Evolutionary conservation across 1,284 basidiomycete species (phyloP), one percentile per base, ranked within the genome.

Genomic region (Sanguinoderma infundibulare): DNA sequence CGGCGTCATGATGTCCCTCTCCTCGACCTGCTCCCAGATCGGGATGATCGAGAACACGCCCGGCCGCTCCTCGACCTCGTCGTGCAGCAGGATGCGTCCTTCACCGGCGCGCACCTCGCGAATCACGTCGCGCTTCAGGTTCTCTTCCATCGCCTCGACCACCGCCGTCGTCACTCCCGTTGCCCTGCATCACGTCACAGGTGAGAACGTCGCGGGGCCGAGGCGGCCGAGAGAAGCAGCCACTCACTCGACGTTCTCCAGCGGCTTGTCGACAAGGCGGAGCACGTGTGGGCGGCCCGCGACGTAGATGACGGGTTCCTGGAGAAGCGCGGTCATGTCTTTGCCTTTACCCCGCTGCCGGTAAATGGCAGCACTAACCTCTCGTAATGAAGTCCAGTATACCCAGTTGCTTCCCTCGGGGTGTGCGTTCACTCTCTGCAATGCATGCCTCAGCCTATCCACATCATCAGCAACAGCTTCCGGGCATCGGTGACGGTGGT

Each of bases 291-390:
- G 97, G 55, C 94, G 84, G 9, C 95, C 95, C 36, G 91, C 87
- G 47, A 97, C 84, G 69, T 96, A 98, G 53, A 98, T 83, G 4
- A 99, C 97, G 14, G 98, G 97, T 79, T 98, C 98, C 87, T 95
- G 64, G 9, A 35, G 59, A 61, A 53, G 60, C n/a, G n/a, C n/a
- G n/a, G n/a, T n/a, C 59, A 60, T 60, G 38, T 49, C 42, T 24
- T 57, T 69, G 61, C 15, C 22, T 26, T 10, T 35, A 26, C 15
- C 3, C 28, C 15, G n/a, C 20, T 32, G 46, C 3, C 22, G 38
- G 26, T 15, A 17, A 26, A 15, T 38, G 51, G 9, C 2, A n/a
- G 20, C 10, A 46, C 63, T 53, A 57, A 90, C 92, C 79, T 96
- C 96, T 72, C 96, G 85, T 60, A 98, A 76, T 1, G 94, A 96